Percentiles rank a stretch among this genome's conserved stretches.
Evolutionary conservation across 2,329 filamentous ascomycete species (phyloP).

Genomic region (Alternaria ventricosa): DNA sequence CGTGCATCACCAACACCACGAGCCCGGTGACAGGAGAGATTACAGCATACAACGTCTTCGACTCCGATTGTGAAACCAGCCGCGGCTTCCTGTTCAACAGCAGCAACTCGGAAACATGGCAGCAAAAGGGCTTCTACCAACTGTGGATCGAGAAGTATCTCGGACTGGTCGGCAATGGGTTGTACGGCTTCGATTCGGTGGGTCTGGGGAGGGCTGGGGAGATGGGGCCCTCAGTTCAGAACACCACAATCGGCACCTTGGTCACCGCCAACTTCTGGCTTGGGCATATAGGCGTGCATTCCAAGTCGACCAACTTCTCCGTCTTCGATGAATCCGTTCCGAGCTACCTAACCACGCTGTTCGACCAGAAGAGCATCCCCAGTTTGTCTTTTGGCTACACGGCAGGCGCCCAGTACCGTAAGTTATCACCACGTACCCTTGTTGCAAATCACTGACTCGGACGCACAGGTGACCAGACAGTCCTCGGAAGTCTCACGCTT

Average conservation of each 20-base stretch:
- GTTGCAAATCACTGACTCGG: slow-evolving; percentile 10
- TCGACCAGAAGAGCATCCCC: slow-evolving; percentile 64
- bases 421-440: slow-evolving; percentile 29
- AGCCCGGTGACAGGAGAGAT: slow-evolving; percentile 57
- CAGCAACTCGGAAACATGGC: slow-evolving; percentile 64
- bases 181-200: slow-evolving; percentile 65
- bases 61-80: slow-evolving; percentile 56
- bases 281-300: slow-evolving; percentile 57
- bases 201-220: slow-evolving; percentile 50
- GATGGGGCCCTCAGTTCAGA: slow-evolving; percentile 50
- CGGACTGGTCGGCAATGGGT: slow-evolving; percentile 66
- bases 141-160: slow-evolving; percentile 64
- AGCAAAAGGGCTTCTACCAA: slow-evolving; percentile 64
- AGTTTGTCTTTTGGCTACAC: slow-evolving; percentile 79
- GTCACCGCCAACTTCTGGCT: slow-evolving; percentile 53
- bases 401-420: slow-evolving; percentile 75
- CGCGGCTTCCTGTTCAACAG: slow-evolving; percentile 67
- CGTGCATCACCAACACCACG: slow-evolving; percentile 31
- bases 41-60: slow-evolving; percentile 22
- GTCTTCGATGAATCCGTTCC: slow-evolving; percentile 61
- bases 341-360: slow-evolving; percentile 61
- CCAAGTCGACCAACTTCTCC: slow-evolving; percentile 59
- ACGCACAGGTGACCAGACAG: slow-evolving; percentile 39
- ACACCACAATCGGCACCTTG: slow-evolving; percentile 52
- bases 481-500: slow-evolving; percentile 63